Evolutionary conservation across 768 basidiomycete species (phyloP).

Genomic region (Pleurotus tuber-regium): DNA sequence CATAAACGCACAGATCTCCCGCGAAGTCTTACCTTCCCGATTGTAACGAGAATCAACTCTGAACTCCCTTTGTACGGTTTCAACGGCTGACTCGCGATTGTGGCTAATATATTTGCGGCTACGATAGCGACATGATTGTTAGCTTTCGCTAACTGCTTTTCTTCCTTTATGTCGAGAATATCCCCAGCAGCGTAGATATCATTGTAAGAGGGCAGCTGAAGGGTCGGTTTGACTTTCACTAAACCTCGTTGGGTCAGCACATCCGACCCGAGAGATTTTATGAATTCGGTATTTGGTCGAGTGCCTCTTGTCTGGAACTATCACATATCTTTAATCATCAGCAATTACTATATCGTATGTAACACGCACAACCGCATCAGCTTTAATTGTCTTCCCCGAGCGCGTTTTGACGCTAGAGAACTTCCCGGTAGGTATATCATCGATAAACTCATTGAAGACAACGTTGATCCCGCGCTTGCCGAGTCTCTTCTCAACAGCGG

Average conservation of each 20-base stretch:
- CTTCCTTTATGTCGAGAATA: slow-evolving; percentile 59
- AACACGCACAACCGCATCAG: slow-evolving; percentile 57
- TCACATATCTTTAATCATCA: neutral
- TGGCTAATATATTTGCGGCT: slow-evolving; percentile 44
- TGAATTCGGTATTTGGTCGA: slow-evolving; percentile 51
- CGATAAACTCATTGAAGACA: slow-evolving; percentile 52
- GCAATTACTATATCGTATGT: neutral
- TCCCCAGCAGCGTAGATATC: slow-evolving; percentile 68
- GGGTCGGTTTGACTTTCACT: slow-evolving; percentile 54
- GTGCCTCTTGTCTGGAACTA: slow-evolving; percentile 39
- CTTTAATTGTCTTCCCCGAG: slow-evolving; percentile 44
- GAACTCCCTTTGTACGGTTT: slow-evolving; percentile 46
- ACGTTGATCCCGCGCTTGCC: slow-evolving; percentile 45
- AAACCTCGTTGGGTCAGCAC: slow-evolving; percentile 36
- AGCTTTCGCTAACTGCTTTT: slow-evolving; percentile 54
- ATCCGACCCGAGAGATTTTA: slow-evolving; percentile 37
- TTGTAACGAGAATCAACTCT: slow-evolving; percentile 54
- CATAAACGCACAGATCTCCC: neutral
- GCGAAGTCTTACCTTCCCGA: slow-evolving; percentile 41
- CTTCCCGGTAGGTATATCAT: slow-evolving; percentile 36
- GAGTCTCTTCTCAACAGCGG: slow-evolving; percentile 39
- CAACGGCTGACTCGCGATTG: slow-evolving; percentile 33
- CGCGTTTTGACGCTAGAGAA: slow-evolving; percentile 42
- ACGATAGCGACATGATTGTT: slow-evolving; percentile 42
- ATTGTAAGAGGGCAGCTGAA: slow-evolving; percentile 50